Percentiles rank a stretch among this genome's conserved stretches.
Conservation (phyloP, 768 basidiomycete species). For the Hypholoma fasciculare region DNA sequence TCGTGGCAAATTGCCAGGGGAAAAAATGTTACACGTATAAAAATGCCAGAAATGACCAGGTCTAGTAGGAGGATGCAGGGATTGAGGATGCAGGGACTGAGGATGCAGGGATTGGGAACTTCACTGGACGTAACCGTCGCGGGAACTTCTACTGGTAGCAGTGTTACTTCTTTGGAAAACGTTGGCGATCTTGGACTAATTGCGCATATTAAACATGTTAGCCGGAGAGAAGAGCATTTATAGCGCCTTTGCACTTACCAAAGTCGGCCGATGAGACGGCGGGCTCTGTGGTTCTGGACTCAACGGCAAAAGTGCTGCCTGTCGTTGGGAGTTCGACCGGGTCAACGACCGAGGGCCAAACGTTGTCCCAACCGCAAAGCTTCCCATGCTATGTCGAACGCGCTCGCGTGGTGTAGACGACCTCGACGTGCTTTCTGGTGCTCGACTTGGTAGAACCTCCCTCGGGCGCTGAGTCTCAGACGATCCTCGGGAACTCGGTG, state of each 20-base stretch:
- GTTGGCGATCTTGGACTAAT: conserved; percentile 1
- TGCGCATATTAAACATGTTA: too few relatives aligned
- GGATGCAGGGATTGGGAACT: not conserved
- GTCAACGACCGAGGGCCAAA: not conserved
- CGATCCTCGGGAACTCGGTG: not conserved
- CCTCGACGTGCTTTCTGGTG: not conserved
- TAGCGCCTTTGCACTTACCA: not conserved
- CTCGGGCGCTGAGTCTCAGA: not conserved
- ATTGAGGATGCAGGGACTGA: not conserved
- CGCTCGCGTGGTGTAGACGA: not conserved
- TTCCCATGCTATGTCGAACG: not conserved
- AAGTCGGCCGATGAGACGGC: not conserved
- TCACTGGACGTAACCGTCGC: not conserved
- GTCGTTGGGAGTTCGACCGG: not conserved
- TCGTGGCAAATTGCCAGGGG: too few relatives aligned
- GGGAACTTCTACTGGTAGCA: not conserved
- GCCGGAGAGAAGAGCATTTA: not conserved
- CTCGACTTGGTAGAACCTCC: not conserved
- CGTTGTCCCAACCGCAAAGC: not conserved
- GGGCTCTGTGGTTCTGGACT: not conserved
- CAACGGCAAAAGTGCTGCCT: not conserved
- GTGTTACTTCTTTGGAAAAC: not conserved
- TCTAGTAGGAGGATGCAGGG: not conserved
- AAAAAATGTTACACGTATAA: too few relatives aligned
- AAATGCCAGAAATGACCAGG: too few relatives aligned